These are phyloP conservation scores for Cymbopogon flexuosus DNA, from an alignment of 202 grass and related monocot species.

Conservation along the genomic window DNA sequence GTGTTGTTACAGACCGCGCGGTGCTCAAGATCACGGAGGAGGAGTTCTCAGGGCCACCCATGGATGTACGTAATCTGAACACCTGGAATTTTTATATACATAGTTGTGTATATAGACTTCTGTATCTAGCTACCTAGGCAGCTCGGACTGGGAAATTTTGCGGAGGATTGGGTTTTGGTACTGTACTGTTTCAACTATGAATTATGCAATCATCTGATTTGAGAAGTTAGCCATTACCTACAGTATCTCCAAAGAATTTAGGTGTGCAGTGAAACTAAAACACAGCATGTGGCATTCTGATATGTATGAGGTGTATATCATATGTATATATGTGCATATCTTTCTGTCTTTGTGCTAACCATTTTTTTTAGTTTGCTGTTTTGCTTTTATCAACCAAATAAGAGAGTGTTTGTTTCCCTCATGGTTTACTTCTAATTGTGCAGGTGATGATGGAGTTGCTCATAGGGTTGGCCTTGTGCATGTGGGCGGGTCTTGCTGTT, in stretches of 20 bases:
- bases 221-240: not conserved
- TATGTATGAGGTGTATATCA: not conserved
- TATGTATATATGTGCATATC: not conserved
- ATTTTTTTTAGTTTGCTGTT: not conserved
- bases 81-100: not conserved
- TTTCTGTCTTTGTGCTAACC: not conserved
- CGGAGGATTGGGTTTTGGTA: not conserved
- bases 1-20: slow-evolving; percentile 51
- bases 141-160: not conserved
- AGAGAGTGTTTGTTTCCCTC: not conserved
- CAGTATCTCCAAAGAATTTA: not conserved
- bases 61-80: slow-evolving; percentile 55
- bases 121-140: not conserved
- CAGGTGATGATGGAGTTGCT: slow-evolving; percentile 84
- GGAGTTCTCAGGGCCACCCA: slow-evolving; percentile 67
- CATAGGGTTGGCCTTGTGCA: slow-evolving; percentile 65
- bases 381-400: not conserved
- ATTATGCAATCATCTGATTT: not conserved
- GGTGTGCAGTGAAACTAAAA: not conserved
- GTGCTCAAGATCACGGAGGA: slow-evolving; percentile 93
- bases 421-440: slow-evolving; percentile 12
- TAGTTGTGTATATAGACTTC: slow-evolving; percentile 9
- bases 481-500: slow-evolving; percentile 71
- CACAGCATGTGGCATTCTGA: not conserved
- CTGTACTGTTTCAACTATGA: not conserved